Evolutionary conservation across 2,329 filamentous ascomycete species (phyloP).

Genomic region (Fusarium dlaminii): DNA sequence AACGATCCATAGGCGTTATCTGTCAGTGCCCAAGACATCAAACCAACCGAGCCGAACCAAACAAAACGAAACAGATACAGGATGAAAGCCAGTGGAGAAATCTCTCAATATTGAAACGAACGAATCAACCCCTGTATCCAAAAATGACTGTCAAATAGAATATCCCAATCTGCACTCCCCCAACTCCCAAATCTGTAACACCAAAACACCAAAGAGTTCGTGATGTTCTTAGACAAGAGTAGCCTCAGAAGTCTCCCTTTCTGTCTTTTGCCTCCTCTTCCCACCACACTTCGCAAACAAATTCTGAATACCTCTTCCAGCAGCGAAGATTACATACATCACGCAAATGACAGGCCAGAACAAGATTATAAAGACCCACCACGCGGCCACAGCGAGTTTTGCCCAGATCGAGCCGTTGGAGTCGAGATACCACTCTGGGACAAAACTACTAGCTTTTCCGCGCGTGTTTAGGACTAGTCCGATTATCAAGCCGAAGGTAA

Average conservation of each 20-base stretch:
- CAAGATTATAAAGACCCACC: conserved; percentile 45
- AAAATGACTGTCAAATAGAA: background rate
- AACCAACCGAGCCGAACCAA: background rate
- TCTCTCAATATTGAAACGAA: conserved; percentile 5
- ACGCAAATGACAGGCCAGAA: conserved; percentile 68
- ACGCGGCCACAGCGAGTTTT: conserved; percentile 35
- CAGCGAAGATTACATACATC: conserved; percentile 76
- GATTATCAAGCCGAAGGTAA: conserved; percentile 46
- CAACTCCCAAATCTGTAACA: background rate
- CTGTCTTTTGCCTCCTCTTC: conserved; percentile 37
- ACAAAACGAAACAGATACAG: background rate
- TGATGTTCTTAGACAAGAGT: conserved; percentile 2
- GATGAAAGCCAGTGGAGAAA: background rate
- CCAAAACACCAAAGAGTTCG: conserved; percentile 1
- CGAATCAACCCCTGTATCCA: conserved; percentile 3
- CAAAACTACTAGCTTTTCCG: conserved; percentile 44
- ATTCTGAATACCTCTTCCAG: conserved; percentile 46
- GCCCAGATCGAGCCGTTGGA: conserved; percentile 32
- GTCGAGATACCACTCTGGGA: conserved; percentile 49
- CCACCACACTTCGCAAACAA: conserved; percentile 59
- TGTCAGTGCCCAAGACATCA: background rate
- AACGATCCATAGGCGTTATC: background rate
- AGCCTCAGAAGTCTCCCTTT: background rate
- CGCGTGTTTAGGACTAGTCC: conserved; percentile 46
- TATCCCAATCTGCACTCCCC: background rate